Conservation (phyloP, 2,329 filamentous ascomycete genomes). For the Sphaerulina vaccinii region DNA sequence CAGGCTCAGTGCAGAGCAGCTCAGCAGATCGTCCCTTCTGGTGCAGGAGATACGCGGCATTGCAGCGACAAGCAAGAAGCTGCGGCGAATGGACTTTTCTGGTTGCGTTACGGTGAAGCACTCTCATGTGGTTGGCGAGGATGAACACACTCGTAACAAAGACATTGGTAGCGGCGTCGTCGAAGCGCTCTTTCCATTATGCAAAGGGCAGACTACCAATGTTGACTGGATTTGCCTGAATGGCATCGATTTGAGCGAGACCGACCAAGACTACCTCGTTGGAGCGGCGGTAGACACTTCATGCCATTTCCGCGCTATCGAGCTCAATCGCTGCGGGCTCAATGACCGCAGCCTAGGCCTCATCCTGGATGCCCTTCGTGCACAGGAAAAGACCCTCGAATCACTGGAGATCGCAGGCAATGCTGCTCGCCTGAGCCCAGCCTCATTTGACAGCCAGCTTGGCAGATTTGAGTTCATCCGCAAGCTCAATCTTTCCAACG, state of each 20-base stretch:
- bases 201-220: conserved; percentile 65
- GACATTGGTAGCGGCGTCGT: conserved; percentile 68
- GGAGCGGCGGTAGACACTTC: conserved; percentile 65
- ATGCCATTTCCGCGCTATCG: conserved; percentile 66
- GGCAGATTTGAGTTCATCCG: conserved; percentile 65
- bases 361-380: conserved; percentile 61
- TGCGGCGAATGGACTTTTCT: conserved; percentile 65
- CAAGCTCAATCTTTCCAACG: conserved; percentile 64
- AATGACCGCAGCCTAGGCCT: conserved; percentile 60
- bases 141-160: conserved; percentile 45
- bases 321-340: conserved; percentile 63
- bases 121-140: conserved; percentile 40
- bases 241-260: conserved; percentile 67
- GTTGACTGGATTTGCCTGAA: conserved; percentile 70
- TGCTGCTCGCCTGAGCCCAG: conserved; percentile 62
- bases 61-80: conserved; percentile 62
- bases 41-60: conserved; percentile 68
- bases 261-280: conserved; percentile 66
- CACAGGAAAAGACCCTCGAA: conserved; percentile 66
- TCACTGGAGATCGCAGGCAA: conserved; percentile 67
- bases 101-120: conserved; percentile 59
- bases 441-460: conserved; percentile 65
- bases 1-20: conserved; percentile 53
- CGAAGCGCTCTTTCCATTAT: conserved; percentile 67
- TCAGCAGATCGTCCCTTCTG: conserved; percentile 58